Conservation (phyloP, 2,329 filamentous ascomycete genomes). For the Ophiostoma angusticollis region DNA sequence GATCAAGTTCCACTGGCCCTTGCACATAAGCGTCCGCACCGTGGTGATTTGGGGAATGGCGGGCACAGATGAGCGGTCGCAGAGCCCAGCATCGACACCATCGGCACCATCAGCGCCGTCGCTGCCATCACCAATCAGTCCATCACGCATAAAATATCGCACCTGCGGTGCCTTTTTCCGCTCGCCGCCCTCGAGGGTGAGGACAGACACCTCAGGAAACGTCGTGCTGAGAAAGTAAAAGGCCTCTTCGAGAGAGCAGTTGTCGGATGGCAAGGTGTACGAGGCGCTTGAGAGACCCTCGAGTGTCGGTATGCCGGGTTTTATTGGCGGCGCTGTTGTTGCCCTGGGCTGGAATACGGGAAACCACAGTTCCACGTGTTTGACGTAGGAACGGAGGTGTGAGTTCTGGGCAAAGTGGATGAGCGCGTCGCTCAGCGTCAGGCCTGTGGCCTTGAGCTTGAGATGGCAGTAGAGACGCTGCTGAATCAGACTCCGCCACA, state of each 20-base stretch:
- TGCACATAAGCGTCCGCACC: conserved; percentile 56
- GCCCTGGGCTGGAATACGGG: conserved; percentile 55
- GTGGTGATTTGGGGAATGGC: conserved; percentile 30
- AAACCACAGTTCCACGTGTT: conserved; percentile 66
- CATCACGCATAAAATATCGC: conserved; percentile 32
- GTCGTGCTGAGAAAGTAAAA: conserved; percentile 48
- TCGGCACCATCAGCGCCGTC: neutral
- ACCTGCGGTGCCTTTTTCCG: conserved; percentile 63
- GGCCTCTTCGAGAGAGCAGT: conserved; percentile 57
- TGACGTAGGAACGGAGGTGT: conserved; percentile 51
- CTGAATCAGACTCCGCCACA: conserved; percentile 58
- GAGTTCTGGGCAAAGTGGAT: conserved; percentile 45
- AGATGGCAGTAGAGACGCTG: conserved; percentile 62
- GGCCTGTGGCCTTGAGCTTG: conserved; percentile 58
- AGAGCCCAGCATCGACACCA: neutral
- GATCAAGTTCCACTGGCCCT: conserved; percentile 68
- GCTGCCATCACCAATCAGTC: neutral
- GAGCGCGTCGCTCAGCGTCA: conserved; percentile 46
- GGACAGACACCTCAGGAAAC: conserved; percentile 48
- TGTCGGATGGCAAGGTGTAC: conserved; percentile 49
- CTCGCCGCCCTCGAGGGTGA: conserved; percentile 67
- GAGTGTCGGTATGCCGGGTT: conserved; percentile 41
- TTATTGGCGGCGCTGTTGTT: conserved; percentile 30
- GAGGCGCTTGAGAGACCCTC: conserved; percentile 44
- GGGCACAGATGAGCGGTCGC: neutral